Conservation (phyloP, 805 yeast species). For the Hanseniaspora vineae region DNA sequence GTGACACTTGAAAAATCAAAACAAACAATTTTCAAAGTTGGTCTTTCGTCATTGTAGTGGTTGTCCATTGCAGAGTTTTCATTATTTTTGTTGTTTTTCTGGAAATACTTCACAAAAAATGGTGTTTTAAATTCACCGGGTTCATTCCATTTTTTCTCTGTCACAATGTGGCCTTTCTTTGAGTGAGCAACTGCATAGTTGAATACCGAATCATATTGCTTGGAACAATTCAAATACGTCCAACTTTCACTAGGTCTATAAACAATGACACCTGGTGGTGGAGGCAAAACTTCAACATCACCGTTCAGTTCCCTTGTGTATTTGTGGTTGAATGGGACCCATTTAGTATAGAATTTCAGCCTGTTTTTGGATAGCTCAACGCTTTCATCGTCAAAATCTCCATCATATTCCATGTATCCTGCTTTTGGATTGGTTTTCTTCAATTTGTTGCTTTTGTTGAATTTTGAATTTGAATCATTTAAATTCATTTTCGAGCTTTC, state of each 20-base stretch:
- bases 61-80: constrained; percentile 3
- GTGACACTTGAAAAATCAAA: constrained; percentile 73
- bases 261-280: constrained; percentile 86
- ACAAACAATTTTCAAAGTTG: constrained; percentile 56
- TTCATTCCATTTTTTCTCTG: constrained; percentile 74
- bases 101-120: constrained; percentile 5
- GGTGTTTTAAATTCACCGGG: constrained; percentile 49
- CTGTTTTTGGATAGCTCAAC: no score
- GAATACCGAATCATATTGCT: constrained; percentile 54
- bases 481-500: neutral
- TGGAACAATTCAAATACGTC: constrained; percentile 69
- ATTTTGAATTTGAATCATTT: no score
- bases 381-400: no score
- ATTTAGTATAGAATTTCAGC: constrained; percentile 31
- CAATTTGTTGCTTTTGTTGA: no score
- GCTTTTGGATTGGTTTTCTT: no score
- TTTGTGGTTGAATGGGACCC: constrained; percentile 47
- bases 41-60: constrained; percentile 37
- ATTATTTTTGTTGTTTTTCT: constrained; percentile 1
- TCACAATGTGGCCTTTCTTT: constrained; percentile 38
- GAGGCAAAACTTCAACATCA: constrained; percentile 47
- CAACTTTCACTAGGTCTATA: constrained; percentile 73
- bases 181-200: constrained; percentile 55
- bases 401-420: no score
- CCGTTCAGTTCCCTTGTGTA: constrained; percentile 37